A percentile compares a stretch with the other conserved stretches of the same genome.
These are phyloP conservation scores for Scleroderma citrinum DNA, from an alignment of 768 basidiomycete species.

Conservation along the genomic window DNA sequence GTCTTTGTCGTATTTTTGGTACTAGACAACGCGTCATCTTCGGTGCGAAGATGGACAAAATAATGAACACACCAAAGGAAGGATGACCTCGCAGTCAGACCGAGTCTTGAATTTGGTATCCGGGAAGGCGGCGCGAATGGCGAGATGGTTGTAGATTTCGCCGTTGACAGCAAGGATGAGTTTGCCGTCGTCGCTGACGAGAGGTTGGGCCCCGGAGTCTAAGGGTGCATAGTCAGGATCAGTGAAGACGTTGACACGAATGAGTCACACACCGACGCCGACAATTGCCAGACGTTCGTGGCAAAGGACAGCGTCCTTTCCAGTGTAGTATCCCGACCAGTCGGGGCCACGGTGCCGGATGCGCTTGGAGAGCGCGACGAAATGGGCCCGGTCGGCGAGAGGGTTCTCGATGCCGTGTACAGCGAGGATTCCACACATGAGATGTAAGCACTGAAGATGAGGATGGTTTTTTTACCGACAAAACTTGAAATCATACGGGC, in stretches of 20 bases:
- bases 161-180: constrained; percentile 90
- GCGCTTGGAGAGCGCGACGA: constrained; percentile 82
- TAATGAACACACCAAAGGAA: constrained; percentile 65
- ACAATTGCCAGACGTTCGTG: constrained; percentile 98
- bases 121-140: constrained; percentile 61
- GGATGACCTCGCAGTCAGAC: constrained; percentile 96
- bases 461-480: background rate
- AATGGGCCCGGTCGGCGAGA: constrained; percentile 57
- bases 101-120: constrained; percentile 88
- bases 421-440: constrained; percentile 92
- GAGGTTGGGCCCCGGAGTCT: constrained; percentile 97
- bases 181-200: constrained; percentile 81
- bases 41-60: background rate
- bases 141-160: constrained; percentile 96
- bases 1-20: constrained; percentile 71
- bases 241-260: background rate
- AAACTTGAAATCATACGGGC: too few relatives aligned
- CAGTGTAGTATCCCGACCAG: constrained; percentile 95
- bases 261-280: constrained; percentile 72
- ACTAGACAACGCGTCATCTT: constrained; percentile 43
- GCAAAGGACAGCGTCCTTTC: constrained; percentile 73
- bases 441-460: constrained; percentile 1
- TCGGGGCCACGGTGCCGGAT: constrained; percentile 95
- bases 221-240: background rate
- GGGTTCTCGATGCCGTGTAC: constrained; percentile 77